phyloP scores from a whole-genome alignment of 1,139 yeast genomes.

The Yamadazyma epiphylla region DNA sequence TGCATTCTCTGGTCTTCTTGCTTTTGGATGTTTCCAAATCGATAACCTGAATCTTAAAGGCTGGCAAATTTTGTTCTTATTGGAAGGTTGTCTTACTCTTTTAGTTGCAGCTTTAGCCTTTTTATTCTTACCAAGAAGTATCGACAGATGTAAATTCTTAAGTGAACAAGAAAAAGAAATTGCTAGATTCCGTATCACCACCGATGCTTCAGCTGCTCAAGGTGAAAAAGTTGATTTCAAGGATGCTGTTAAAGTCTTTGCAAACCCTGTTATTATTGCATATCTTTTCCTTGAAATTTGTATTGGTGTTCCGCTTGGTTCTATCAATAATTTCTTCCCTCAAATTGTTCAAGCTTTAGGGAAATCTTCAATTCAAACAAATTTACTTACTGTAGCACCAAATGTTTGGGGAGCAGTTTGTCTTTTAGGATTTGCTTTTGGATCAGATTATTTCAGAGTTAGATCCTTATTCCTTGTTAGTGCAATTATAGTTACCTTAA shows the following conservation, averaged over 20 bases:
- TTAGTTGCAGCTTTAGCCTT: conserved; percentile 48
- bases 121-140: conserved; percentile 22
- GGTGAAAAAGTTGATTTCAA: conserved; percentile 17
- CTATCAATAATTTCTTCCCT: conserved; percentile 47
- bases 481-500: conserved; percentile 33
- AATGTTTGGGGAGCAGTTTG: conserved; percentile 27
- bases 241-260: conserved; percentile 26
- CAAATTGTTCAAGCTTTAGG: conserved; percentile 26
- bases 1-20: conserved; percentile 23
- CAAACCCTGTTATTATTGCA: conserved; percentile 22
- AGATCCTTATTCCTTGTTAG: conserved; percentile 34
- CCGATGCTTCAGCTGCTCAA: conserved; percentile 23
- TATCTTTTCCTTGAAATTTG: conserved; percentile 38
- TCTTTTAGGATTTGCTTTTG: conserved; percentile 18
- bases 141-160: conserved; percentile 23
- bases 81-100: conserved; percentile 60
- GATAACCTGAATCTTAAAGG: conserved; percentile 30
- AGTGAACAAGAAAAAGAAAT: conserved; percentile 22
- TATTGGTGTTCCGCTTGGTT: conserved; percentile 46
- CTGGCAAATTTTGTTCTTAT: conserved; percentile 62
- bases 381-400: conserved; percentile 28
- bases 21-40: conserved; percentile 24
- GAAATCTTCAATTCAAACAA: conserved; percentile 24
- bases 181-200: conserved; percentile 21
- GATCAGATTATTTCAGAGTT: conserved; percentile 21